Evolutionary conservation across 2,329 filamentous ascomycete species (phyloP).

Genomic region (Penicillium sp.): DNA sequence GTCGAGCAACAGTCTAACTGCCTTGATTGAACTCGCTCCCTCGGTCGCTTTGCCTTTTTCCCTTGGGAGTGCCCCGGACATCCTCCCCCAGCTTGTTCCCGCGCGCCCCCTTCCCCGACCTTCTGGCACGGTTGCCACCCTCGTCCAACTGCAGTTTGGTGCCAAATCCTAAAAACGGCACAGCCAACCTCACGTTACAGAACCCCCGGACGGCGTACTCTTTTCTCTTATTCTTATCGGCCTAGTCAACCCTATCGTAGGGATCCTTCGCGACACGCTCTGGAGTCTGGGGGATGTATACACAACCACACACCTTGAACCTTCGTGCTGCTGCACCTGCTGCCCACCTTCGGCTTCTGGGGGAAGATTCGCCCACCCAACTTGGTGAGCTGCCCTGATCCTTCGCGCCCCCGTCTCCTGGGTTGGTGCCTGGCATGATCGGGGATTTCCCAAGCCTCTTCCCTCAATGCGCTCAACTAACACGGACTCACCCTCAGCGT

Average conservation of each 20-base stretch:
- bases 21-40: not conserved
- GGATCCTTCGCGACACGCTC: not conserved
- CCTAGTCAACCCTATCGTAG: not conserved
- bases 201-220: not conserved
- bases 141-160: not conserved
- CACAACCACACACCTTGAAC: not conserved
- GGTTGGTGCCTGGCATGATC: not conserved
- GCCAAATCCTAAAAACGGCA: constrained; percentile 1
- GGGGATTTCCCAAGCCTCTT: not conserved
- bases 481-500: not conserved
- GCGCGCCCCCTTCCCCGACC: not conserved
- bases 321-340: constrained; percentile 3
- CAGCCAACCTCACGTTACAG: not conserved
- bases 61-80: not conserved
- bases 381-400: not conserved
- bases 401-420: too few species aligned
- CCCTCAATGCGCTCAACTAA: not conserved
- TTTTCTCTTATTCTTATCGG: not conserved
- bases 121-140: not conserved
- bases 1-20: not conserved
- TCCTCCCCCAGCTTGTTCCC: not conserved
- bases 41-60: not conserved
- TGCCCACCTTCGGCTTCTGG: not conserved
- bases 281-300: constrained; percentile 5
- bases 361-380: not conserved